Evolutionary conservation across 192 early-diverging fungal species (phyloP), one percentile per base, ranked within the genome.

Genomic region (Phlyctochytrium planicorne): DNA sequence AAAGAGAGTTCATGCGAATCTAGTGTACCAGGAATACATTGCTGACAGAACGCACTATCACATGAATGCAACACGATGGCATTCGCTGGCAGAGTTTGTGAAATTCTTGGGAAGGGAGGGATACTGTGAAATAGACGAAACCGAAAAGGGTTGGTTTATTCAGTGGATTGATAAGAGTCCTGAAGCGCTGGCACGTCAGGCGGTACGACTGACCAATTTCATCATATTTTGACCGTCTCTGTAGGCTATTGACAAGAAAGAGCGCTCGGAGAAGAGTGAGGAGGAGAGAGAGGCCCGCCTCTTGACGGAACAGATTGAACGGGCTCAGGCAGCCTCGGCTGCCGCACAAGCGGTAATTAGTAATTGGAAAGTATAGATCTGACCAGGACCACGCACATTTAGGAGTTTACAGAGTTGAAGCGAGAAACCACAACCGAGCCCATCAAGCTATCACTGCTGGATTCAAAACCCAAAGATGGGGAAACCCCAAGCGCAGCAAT

Each of bases 1-100:
- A 0, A 62, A 91, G 60, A 83, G 90, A 57, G 91, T 95, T 10
- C 74, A 88, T 30, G 94, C 94, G n/a, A 97, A 99, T 72, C 86
- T 90, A 23, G 93, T 98, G 0, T 99, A 99, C 80, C 93, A 99
- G 73, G 97, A 99, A 75, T 94, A 94, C 34, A 93, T 99, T 66
- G 77, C 88, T 2, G 93, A 99, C 74, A 78, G 90, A 31, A 80
- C 92, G 57, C 97, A 99, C 77, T 66, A 94, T 47, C 97, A 99
- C 69, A 96, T 99, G 94, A 99, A 97, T 68, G 81, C 94, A 1
- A 99, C 97, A 0, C 73, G 85, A 59, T 99, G 97, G 97, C 79
- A 88, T 2, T 85, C 94, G n/a, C 77, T 99, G 31, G 81, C 89
- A 3, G 94, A 93, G 47, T 99, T 96, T 75, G 84, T 88, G 50